These are phyloP conservation scores for Myrica gale DNA, from an alignment of 306 rosid genomes.

Conservation along the genomic window DNA sequence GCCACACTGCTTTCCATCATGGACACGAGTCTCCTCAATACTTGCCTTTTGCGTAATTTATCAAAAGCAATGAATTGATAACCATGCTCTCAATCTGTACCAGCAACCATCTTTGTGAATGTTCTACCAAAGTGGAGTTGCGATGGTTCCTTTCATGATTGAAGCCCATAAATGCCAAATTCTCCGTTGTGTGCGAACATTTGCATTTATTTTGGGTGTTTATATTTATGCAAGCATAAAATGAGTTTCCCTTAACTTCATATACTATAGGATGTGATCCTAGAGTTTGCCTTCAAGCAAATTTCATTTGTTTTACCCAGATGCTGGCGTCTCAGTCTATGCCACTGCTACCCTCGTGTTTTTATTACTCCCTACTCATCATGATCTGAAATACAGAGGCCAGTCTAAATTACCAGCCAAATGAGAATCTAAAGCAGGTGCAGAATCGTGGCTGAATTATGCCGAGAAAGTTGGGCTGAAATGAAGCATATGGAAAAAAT, in stretches of 20 bases:
- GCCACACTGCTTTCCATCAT: constrained; percentile 2
- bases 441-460: not conserved
- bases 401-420: not conserved
- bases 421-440: not conserved
- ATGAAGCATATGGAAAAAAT: not conserved
- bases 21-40: not conserved
- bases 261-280: not conserved
- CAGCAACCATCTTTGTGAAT: not conserved
- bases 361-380: not conserved
- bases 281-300: not conserved
- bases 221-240: not conserved
- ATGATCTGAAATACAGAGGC: not conserved
- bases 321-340: not conserved
- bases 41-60: not conserved
- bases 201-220: not conserved
- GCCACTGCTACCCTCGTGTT: not conserved
- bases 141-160: not conserved
- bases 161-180: not conserved
- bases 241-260: not conserved
- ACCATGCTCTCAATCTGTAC: not conserved
- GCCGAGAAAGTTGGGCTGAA: not conserved
- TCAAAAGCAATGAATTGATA: not conserved
- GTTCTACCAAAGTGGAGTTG: not conserved
- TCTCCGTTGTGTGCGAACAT: not conserved
- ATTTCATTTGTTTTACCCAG: not conserved